Evolutionary conservation across 1,284 basidiomycete genomes (phyloP).

Genomic region (Inonotus hispidus): DNA sequence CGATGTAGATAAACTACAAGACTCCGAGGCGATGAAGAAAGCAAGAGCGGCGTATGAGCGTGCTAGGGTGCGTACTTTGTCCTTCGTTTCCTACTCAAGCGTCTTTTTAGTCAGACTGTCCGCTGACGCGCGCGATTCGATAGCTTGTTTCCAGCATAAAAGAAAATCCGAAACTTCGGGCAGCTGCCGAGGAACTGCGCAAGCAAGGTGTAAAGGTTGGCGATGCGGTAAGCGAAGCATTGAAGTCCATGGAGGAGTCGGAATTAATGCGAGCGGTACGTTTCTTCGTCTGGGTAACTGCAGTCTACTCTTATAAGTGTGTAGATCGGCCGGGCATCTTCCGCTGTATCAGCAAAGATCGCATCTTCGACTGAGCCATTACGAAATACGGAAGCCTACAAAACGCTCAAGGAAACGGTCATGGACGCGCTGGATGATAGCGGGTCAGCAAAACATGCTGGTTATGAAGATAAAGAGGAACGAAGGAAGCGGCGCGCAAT

Average conservation of each 20-base stretch:
- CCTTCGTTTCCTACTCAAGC: background rate
- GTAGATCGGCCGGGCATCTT: constrained; percentile 75
- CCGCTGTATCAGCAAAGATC: constrained; percentile 74
- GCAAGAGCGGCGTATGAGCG: constrained; percentile 90
- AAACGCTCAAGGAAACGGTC: constrained; percentile 83
- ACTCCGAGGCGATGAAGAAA: constrained; percentile 93
- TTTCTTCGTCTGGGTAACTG: constrained; percentile 15
- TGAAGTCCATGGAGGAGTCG: constrained; percentile 91
- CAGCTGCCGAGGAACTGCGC: constrained; percentile 87
- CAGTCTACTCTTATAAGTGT: background rate
- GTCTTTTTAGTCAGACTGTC: background rate
- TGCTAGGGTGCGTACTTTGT: constrained; percentile 64
- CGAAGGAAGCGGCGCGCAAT: constrained; percentile 70
- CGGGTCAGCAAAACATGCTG: constrained; percentile 86
- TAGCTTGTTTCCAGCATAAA: constrained; percentile 92
- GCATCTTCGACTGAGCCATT: constrained; percentile 87
- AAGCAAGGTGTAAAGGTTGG: constrained; percentile 89
- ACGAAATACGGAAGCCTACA: constrained; percentile 93
- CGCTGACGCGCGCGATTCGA: background rate
- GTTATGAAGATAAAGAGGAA: constrained; percentile 90
- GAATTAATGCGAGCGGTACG: constrained; percentile 82
- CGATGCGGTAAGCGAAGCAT: constrained; percentile 88
- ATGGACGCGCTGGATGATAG: constrained; percentile 94
- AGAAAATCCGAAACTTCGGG: constrained; percentile 89
- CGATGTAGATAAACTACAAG: constrained; percentile 95